Evolutionary conservation across 768 basidiomycete species (phyloP).

Genomic region (Agaricus subrufescens): DNA sequence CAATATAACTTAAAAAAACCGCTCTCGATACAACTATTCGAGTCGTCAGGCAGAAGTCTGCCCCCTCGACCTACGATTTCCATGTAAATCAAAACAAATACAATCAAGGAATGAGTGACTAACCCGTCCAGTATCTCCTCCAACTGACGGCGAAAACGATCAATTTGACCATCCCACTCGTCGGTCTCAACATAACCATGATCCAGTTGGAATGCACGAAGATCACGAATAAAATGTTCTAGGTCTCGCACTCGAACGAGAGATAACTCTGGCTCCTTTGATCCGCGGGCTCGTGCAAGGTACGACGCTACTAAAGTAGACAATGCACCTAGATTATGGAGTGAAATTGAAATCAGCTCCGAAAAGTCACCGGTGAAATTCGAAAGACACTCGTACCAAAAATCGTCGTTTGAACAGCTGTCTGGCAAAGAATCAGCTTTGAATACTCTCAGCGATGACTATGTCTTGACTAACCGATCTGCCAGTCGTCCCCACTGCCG

Average conservation of each 20-base stretch:
- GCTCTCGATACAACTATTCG: not conserved
- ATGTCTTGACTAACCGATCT: slow-evolving; percentile 28
- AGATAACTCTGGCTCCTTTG: slow-evolving; percentile 67
- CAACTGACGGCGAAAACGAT: slow-evolving; percentile 17
- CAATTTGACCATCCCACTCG: slow-evolving; percentile 28
- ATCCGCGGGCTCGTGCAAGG: slow-evolving; percentile 64
- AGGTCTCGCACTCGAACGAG: slow-evolving; percentile 52
- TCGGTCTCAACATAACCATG: slow-evolving; percentile 36
- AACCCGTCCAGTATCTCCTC: slow-evolving; percentile 26
- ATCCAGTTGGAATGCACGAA: slow-evolving; percentile 54
- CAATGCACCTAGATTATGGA: slow-evolving; percentile 43
- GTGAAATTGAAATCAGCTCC: not conserved
- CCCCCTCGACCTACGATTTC: not conserved
- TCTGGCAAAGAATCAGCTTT: slow-evolving; percentile 17
- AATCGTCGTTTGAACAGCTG: slow-evolving; percentile 30
- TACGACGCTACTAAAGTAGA: slow-evolving; percentile 69
- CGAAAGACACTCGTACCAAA: slow-evolving; percentile 24
- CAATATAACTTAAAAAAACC: no score
- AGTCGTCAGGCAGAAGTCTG: not conserved
- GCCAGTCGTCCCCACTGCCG: slow-evolving; percentile 38
- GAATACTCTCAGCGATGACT: not conserved
- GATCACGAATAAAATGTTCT: slow-evolving; percentile 63
- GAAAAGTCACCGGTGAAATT: not conserved
- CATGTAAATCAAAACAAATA: not conserved
- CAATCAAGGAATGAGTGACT: not conserved